Conservation (phyloP, 768 basidiomycete genomes). For the Amanita fuliginea region DNA sequence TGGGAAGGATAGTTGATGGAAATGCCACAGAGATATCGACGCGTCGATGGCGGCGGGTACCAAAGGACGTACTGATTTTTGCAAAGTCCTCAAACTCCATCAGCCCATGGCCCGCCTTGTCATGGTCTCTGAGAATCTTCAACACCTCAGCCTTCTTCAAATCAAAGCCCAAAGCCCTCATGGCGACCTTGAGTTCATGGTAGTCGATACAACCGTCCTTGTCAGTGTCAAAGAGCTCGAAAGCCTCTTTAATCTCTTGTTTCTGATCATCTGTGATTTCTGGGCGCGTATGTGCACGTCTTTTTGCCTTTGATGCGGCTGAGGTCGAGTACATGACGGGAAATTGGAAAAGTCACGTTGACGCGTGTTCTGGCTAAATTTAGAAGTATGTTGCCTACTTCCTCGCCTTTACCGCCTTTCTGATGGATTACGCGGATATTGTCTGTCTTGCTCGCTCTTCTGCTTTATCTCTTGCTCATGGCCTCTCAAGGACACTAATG, state of each 20-base stretch:
- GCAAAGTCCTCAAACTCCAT: constrained; percentile 94
- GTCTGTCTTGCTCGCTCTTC: background rate
- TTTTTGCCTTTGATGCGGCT: constrained; percentile 58
- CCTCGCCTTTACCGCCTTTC: background rate
- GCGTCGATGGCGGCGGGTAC: background rate
- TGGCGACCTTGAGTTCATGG: constrained; percentile 98
- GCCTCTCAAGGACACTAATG: background rate
- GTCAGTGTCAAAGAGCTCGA: constrained; percentile 98
- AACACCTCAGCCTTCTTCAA: constrained; percentile 97
- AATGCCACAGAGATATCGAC: background rate
- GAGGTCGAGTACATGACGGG: constrained; percentile 49
- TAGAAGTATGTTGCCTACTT: background rate
- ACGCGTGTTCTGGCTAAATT: constrained; percentile 4
- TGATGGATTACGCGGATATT: constrained; percentile 4
- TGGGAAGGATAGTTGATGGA: background rate
- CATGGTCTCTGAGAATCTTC: constrained; percentile 86
- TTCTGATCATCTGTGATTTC: constrained; percentile 84
- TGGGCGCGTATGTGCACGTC: constrained; percentile 65
- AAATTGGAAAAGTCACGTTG: constrained; percentile 4
- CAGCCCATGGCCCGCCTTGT: constrained; percentile 68
- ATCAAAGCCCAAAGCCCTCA: constrained; percentile 96
- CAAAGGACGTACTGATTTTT: constrained; percentile 69
- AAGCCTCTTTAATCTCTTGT: constrained; percentile 97
- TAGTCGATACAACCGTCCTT: constrained; percentile 95
- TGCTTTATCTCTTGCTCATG: background rate